Evolutionary conservation across 1,284 basidiomycete species (phyloP).

Genomic region (Volvariella volvacea): DNA sequence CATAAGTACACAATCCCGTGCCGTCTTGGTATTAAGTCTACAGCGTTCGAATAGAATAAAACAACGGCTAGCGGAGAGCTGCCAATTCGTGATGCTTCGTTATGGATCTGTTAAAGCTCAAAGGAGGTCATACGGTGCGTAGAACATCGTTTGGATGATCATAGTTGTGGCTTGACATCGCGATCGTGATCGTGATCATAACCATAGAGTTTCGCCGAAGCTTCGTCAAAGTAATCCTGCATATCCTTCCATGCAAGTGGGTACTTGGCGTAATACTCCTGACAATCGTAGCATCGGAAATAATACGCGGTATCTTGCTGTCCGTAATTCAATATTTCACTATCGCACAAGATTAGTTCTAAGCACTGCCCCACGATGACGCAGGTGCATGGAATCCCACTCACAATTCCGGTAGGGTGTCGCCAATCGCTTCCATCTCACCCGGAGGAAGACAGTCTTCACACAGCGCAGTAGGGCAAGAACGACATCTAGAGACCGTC

Average conservation of each 20-base stretch:
- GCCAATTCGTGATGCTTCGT: too few species aligned
- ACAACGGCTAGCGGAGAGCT: too few species aligned
- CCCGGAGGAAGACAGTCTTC: constrained; percentile 50
- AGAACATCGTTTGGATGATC: too few species aligned
- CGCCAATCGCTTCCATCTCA: constrained; percentile 44
- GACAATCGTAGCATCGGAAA: constrained; percentile 43
- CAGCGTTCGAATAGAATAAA: too few species aligned
- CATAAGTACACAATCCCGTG: too few species aligned
- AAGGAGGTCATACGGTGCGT: too few species aligned
- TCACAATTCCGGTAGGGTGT: constrained; percentile 50
- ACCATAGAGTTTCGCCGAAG: constrained; percentile 1
- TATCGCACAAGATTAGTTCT: constrained; percentile 14
- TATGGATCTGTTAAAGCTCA: too few species aligned
- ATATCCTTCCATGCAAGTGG: constrained; percentile 11
- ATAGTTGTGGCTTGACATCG: too few species aligned
- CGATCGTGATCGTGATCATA: too few species aligned
- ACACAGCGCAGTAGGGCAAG: constrained; percentile 51
- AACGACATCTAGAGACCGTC: constrained; percentile 39
- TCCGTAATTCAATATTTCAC: constrained; percentile 33
- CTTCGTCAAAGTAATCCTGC: constrained; percentile 8
- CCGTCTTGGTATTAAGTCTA: too few species aligned
- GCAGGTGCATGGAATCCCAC: constrained; percentile 15
- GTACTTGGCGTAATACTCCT: constrained; percentile 13
- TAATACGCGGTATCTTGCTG: constrained; percentile 31
- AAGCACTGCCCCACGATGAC: too few species aligned